These are phyloP conservation scores for Nicotiana knightiana DNA, from an alignment of 257 asterid genomes.

Conservation along the genomic window DNA sequence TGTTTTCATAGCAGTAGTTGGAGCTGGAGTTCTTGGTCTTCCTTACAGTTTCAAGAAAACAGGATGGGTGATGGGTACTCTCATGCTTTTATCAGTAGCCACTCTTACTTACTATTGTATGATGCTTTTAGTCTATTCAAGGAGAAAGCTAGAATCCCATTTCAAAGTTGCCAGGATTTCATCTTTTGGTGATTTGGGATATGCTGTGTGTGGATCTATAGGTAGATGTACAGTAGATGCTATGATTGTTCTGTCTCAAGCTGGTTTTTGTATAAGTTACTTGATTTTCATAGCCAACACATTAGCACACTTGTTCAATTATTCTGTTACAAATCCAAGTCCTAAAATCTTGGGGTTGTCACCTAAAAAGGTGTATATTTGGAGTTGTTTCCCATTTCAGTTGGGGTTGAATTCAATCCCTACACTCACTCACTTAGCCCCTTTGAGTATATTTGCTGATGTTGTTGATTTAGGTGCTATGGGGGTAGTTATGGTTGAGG, in stretches of 20 bases:
- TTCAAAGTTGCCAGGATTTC: not conserved
- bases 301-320: not conserved
- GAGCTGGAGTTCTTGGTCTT: conserved; percentile 14
- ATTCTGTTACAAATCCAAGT: not conserved
- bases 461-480: conserved; percentile 12
- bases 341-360: conserved; percentile 9
- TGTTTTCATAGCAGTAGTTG: conserved; percentile 12
- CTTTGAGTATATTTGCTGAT: conserved; percentile 13
- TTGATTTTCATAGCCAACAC: conserved; percentile 6
- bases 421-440: conserved; percentile 1
- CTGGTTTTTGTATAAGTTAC: conserved; percentile 8
- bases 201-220: conserved; percentile 2
- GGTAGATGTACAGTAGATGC: conserved; percentile 8
- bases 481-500: conserved; percentile 6
- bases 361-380: conserved; percentile 4
- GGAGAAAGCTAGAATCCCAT: not conserved
- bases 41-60: conserved; percentile 6
- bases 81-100: not conserved
- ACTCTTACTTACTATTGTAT: not conserved
- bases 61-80: conserved; percentile 10
- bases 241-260: conserved; percentile 10
- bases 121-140: not conserved
- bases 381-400: conserved; percentile 3
- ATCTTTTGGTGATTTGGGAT: conserved; percentile 14
- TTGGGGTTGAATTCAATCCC: conserved; percentile 5